These are phyloP conservation scores for Kickxella alabastrina DNA, from an alignment of 192 early-diverging fungal genomes.

Conservation along the genomic window DNA sequence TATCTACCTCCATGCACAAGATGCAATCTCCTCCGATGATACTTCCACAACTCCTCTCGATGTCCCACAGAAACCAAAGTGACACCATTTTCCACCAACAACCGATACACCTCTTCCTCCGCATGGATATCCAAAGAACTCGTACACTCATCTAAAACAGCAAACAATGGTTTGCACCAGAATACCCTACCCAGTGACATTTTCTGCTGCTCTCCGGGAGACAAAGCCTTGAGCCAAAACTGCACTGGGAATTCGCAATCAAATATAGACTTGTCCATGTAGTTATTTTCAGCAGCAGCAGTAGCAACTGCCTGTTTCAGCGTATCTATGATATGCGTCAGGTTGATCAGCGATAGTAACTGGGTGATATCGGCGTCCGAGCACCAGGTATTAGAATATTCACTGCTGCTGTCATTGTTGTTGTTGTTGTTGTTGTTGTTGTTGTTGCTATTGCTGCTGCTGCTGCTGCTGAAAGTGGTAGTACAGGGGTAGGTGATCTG, in stretches of 20 bases:
- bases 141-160: conserved; percentile 68
- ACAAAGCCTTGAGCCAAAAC: conserved; percentile 64
- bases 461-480: no score
- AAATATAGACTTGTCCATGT: conserved; percentile 1
- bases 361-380: conserved; percentile 20
- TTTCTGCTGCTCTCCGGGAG: conserved; percentile 75
- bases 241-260: conserved; percentile 35
- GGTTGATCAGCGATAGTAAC: conserved; percentile 19
- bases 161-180: conserved; percentile 70
- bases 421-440: no score
- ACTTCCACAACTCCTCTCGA: conserved; percentile 52
- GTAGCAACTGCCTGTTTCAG: no score
- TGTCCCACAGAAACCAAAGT: conserved; percentile 92
- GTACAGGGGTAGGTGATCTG: conserved; percentile 62
- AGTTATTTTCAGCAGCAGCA: conserved; percentile 3
- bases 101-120: conserved; percentile 56
- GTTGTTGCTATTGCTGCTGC: no score
- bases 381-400: no score
- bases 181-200: conserved; percentile 67
- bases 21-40: conserved; percentile 47
- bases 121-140: conserved; percentile 59
- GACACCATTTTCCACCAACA: conserved; percentile 61
- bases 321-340: no score
- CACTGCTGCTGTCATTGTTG: no score
- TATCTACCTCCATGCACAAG: conserved; percentile 44